phyloP scores from a whole-genome alignment of 2,329 filamentous ascomycete species.

The Botryotinia narcissicola region DNA sequence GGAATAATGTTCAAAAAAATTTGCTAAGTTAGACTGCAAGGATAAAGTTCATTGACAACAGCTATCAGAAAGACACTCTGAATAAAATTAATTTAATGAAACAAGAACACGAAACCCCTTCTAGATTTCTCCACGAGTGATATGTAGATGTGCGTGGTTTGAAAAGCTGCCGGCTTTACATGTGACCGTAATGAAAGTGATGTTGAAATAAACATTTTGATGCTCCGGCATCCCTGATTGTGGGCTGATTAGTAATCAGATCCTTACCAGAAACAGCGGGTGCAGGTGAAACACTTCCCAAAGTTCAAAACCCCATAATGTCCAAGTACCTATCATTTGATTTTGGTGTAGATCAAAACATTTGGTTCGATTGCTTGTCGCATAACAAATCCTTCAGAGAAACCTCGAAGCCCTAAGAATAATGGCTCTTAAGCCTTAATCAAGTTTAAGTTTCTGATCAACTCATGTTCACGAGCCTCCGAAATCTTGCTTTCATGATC shows the following conservation, averaged over 20 bases:
- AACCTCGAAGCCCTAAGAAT: too few species aligned
- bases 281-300: not conserved
- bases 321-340: not conserved
- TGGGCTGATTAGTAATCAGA: not conserved
- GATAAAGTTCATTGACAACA: not conserved
- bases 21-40: not conserved
- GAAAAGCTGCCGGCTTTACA: not conserved
- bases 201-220: not conserved
- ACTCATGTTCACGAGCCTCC: not conserved
- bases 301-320: not conserved
- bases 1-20: not conserved
- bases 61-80: not conserved
- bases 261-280: not conserved
- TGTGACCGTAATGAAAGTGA: not conserved
- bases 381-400: not conserved
- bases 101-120: not conserved
- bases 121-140: not conserved
- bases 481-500: not conserved
- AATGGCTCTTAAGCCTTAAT: not conserved
- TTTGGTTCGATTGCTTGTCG: fast-evolving
- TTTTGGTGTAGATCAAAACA: not conserved
- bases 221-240: not conserved
- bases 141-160: not conserved
- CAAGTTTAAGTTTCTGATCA: not conserved
- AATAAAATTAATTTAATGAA: not conserved